Evolutionary conservation across 306 rosid genomes (phyloP).

Genomic region (Cucurbita argyrosperma): DNA sequence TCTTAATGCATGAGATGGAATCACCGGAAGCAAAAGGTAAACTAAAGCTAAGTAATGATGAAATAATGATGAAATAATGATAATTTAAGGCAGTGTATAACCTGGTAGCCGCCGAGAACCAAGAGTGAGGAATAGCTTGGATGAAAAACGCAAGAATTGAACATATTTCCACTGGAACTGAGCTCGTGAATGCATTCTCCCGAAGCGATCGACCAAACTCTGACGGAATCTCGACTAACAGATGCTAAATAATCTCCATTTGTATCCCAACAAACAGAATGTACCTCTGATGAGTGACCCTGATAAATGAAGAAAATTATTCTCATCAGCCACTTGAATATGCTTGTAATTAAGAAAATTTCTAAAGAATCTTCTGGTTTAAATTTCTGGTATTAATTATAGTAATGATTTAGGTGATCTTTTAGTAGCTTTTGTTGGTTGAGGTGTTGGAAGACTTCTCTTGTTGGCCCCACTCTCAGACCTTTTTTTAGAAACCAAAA

Average conservation of each 20-base stretch:
- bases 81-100: constrained; percentile 14
- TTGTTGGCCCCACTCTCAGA: neutral
- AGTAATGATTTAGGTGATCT: neutral
- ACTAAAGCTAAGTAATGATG: neutral
- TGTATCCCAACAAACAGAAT: constrained; percentile 66
- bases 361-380: neutral
- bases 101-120: constrained; percentile 93
- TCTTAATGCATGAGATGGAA: neutral
- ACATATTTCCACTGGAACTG: constrained; percentile 57
- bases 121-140: constrained; percentile 72
- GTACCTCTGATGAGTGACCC: constrained; percentile 62
- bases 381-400: neutral
- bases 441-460: neutral
- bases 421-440: neutral
- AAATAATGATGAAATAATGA: neutral
- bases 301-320: constrained; percentile 16
- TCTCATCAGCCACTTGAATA: constrained; percentile 9
- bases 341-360: neutral
- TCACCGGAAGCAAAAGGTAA: neutral
- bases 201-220: constrained; percentile 62
- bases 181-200: constrained; percentile 81
- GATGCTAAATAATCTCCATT: constrained; percentile 75
- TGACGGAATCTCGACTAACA: constrained; percentile 68
- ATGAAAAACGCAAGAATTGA: constrained; percentile 70
- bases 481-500: too few species aligned